Evolutionary conservation across 495 filamentous ascomycete genomes (phyloP).

Genomic region (Bryoglossum gracile): DNA sequence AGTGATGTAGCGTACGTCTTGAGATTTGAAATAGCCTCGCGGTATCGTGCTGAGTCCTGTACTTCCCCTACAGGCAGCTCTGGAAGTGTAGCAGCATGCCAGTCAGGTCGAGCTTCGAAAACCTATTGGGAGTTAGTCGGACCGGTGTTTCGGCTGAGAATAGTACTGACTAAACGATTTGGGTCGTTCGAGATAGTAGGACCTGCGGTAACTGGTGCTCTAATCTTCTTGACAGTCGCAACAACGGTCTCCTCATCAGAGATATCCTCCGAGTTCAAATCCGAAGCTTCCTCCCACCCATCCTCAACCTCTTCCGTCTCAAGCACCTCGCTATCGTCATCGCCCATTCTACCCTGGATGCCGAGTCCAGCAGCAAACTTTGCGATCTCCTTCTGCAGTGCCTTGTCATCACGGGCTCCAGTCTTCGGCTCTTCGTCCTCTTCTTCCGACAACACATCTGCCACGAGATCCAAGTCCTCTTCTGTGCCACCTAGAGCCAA

Average conservation of each 20-base stretch:
- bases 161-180: slow-evolving; percentile 23
- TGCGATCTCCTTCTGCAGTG: slow-evolving; percentile 20
- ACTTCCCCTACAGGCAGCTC: slow-evolving; percentile 40
- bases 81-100: slow-evolving; percentile 65
- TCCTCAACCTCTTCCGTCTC: slow-evolving; percentile 21
- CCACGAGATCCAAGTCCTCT: slow-evolving; percentile 63
- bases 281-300: slow-evolving; percentile 23
- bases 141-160: neutral
- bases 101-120: slow-evolving; percentile 74
- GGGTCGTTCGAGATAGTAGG: slow-evolving; percentile 12
- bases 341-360: slow-evolving; percentile 11
- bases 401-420: slow-evolving; percentile 16
- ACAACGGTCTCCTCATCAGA: slow-evolving; percentile 26
- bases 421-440: slow-evolving; percentile 26
- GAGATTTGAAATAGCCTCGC: slow-evolving; percentile 59
- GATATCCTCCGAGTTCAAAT: slow-evolving; percentile 10
- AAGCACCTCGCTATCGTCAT: slow-evolving; percentile 19
- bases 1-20: slow-evolving; percentile 67
- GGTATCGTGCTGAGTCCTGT: slow-evolving; percentile 42
- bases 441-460: slow-evolving; percentile 28
- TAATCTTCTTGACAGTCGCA: slow-evolving; percentile 19
- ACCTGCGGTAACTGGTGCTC: slow-evolving; percentile 16
- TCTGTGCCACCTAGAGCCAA: slow-evolving; percentile 68
- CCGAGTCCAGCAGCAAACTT: slow-evolving; percentile 24
- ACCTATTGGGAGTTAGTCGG: slow-evolving; percentile 43